Conservation (phyloP, 1,284 basidiomycete species). For the Hypsizygus ulmarius region DNA sequence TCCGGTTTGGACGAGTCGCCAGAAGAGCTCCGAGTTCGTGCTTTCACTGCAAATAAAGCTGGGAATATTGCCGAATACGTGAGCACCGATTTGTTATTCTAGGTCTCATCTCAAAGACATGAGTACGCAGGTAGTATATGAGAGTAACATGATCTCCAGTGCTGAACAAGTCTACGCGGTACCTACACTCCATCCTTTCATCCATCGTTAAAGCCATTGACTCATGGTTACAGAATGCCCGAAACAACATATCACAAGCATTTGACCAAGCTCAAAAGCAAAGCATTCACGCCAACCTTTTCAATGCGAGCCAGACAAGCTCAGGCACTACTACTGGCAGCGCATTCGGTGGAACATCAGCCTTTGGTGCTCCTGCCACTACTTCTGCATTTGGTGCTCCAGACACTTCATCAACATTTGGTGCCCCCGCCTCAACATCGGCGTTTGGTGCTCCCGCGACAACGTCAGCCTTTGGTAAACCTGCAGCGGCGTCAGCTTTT, state of each 20-base stretch:
- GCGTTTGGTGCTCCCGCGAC: conserved; percentile 6
- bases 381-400: conserved; percentile 32
- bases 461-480: conserved; percentile 7
- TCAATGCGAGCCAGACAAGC: background rate
- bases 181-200: conserved; percentile 17
- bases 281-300: conserved; percentile 20
- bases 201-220: conserved; percentile 8
- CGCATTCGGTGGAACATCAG: conserved; percentile 1
- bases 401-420: conserved; percentile 27
- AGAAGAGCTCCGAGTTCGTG: conserved; percentile 80
- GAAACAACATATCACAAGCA: conserved; percentile 45
- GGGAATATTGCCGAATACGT: conserved; percentile 72
- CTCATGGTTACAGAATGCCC: conserved; percentile 38
- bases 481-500: conserved; percentile 6
- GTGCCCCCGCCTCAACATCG: conserved; percentile 12
- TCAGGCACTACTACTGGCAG: background rate
- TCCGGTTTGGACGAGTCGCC: conserved; percentile 69
- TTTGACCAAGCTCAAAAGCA: conserved; percentile 52
- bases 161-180: conserved; percentile 37
- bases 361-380: conserved; percentile 6
- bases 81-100: conserved; percentile 23
- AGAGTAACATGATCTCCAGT: conserved; percentile 43
- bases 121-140: conserved; percentile 39
- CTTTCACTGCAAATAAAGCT: conserved; percentile 54
- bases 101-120: background rate